These are phyloP conservation scores for Penicillium vulpinum DNA, from an alignment of 2,329 filamentous ascomycete genomes.

Conservation along the genomic window DNA sequence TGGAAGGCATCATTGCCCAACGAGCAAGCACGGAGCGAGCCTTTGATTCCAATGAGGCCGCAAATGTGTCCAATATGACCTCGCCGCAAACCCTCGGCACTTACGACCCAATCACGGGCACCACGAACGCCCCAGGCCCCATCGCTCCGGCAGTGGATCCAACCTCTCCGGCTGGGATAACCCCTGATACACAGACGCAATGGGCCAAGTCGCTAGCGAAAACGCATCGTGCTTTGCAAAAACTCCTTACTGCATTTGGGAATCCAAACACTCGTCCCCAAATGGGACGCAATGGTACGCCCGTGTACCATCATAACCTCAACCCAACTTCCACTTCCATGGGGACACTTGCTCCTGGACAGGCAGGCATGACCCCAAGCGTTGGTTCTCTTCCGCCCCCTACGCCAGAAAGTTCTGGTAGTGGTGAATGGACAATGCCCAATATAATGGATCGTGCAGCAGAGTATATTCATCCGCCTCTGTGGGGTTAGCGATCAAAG, in stretches of 20 bases:
- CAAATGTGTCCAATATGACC: conserved; percentile 17
- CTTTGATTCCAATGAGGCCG: conserved; percentile 22
- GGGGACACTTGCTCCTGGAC: conserved; percentile 18
- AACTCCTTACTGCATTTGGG: conserved; percentile 45
- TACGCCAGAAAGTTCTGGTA: conserved; percentile 51
- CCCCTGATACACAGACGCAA: conserved; percentile 42
- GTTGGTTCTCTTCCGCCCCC: conserved; percentile 44
- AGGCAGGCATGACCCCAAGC: conserved; percentile 35
- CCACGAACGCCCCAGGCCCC: conserved; percentile 29
- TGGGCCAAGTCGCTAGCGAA: conserved; percentile 50
- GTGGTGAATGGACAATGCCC: conserved; percentile 48
- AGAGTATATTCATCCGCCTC: conserved; percentile 51
- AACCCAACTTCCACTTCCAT: conserved; percentile 15
- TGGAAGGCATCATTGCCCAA: conserved; percentile 48
- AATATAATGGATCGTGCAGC: conserved; percentile 48
- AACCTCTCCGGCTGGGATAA: conserved; percentile 29
- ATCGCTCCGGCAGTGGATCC: conserved; percentile 29
- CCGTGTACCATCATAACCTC: conserved; percentile 22
- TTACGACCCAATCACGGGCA: conserved; percentile 31
- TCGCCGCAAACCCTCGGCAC: conserved; percentile 21
- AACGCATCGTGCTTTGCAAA: conserved; percentile 48
- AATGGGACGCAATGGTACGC: conserved; percentile 15
- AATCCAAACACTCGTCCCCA: conserved; percentile 22
- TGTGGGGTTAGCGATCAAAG: conserved; percentile 38
- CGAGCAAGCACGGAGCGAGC: conserved; percentile 40